A percentile compares a stretch with the other conserved stretches of the same genome.
Conservation (phyloP, 306 rosid species). For the Lithocarpus polystachyus region DNA sequence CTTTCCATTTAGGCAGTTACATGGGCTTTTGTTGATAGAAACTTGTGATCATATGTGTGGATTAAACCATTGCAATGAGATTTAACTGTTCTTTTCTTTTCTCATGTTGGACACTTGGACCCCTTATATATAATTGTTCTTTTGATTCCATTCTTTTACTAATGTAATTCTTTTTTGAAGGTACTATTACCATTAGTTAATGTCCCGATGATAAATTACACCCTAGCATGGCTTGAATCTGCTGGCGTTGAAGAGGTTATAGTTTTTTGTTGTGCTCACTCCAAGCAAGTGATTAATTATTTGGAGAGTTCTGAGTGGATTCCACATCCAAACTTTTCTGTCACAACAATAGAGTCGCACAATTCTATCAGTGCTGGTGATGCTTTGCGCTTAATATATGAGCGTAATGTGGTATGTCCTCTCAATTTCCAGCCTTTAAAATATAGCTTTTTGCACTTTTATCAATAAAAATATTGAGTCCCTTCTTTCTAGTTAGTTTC, state of each 20-base stretch:
- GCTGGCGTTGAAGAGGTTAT: constrained; percentile 97
- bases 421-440: background rate
- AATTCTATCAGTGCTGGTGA: constrained; percentile 92
- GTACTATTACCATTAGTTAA: constrained; percentile 82
- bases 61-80: background rate
- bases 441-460: background rate
- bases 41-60: background rate
- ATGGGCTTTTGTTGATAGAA: background rate
- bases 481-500: background rate
- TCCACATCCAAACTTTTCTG: constrained; percentile 68
- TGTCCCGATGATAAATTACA: constrained; percentile 87
- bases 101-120: too few species aligned
- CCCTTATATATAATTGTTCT: background rate
- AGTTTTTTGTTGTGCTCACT: constrained; percentile 89
- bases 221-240: constrained; percentile 93
- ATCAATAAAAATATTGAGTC: background rate
- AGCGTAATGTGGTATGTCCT: constrained; percentile 83
- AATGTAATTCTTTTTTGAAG: constrained; percentile 24
- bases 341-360: constrained; percentile 78
- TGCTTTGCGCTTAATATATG: constrained; percentile 81
- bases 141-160: background rate
- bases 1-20: background rate
- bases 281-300: constrained; percentile 80
- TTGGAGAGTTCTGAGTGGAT: constrained; percentile 82
- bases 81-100: background rate